A percentile compares a stretch with the other conserved stretches of the same genome.
phyloP scores from a whole-genome alignment of 306 rosid genomes.

The Gynostemma pentaphyllum region DNA sequence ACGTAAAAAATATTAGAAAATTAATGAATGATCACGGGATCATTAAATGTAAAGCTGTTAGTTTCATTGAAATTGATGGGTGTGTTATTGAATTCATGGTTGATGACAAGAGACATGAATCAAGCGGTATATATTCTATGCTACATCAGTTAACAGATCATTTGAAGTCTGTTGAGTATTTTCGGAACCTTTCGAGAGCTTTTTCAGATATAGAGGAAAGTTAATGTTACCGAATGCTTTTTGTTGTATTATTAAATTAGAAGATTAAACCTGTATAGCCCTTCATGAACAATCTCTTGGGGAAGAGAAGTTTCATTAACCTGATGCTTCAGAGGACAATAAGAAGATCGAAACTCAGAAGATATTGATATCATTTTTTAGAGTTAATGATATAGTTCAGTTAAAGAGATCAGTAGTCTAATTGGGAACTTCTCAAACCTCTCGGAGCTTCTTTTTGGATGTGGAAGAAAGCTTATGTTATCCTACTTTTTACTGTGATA shows the following conservation, averaged over 20 bases:
- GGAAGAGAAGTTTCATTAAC: no score
- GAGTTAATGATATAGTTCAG: no score
- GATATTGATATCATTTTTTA: no score
- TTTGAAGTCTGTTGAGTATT: slow-evolving; percentile 23
- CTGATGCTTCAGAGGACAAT: no score
- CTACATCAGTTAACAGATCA: slow-evolving; percentile 54
- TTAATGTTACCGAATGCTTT: background rate
- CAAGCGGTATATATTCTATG: slow-evolving; percentile 20
- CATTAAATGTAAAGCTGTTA: slow-evolving; percentile 48
- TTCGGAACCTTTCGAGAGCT: background rate
- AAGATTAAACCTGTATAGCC: no score
- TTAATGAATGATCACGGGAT: slow-evolving; percentile 42
- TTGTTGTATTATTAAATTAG: background rate
- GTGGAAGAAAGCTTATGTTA: no score
- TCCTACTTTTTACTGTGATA: no score
- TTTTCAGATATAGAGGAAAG: background rate
- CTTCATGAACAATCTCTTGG: no score
- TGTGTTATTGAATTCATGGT: slow-evolving; percentile 34
- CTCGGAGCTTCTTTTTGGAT: no score
- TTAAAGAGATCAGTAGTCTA: no score
- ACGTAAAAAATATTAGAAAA: slow-evolving; percentile 49
- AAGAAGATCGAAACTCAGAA: no score
- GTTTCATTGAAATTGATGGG: slow-evolving; percentile 46
- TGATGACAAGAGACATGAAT: slow-evolving; percentile 37
- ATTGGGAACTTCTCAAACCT: no score